These are phyloP conservation scores for Gossypium bickii DNA, from an alignment of 345 rosid species.

Conservation along the genomic window DNA sequence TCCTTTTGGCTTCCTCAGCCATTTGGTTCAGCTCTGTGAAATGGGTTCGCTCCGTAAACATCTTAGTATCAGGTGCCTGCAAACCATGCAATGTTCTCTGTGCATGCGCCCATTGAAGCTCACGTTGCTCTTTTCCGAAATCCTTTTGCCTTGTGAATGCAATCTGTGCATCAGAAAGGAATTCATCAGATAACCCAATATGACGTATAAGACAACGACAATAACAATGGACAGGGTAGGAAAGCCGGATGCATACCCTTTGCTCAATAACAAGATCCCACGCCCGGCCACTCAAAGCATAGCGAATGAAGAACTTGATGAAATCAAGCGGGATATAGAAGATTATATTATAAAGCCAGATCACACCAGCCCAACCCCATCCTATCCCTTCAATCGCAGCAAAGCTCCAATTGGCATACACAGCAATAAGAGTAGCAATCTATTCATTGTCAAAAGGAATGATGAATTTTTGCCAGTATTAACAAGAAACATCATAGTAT, in stretches of 20 bases:
- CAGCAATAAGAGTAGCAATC: conserved; percentile 96
- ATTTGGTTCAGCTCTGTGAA: conserved; percentile 86
- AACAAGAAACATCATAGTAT: background rate
- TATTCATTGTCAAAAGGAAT: conserved; percentile 27
- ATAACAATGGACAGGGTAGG: background rate
- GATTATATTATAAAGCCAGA: conserved; percentile 90
- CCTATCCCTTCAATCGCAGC: conserved; percentile 98
- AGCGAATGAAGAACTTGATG: conserved; percentile 87
- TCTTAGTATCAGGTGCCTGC: conserved; percentile 88
- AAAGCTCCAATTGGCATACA: conserved; percentile 90
- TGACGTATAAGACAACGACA: background rate
- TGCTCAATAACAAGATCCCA: conserved; percentile 99
- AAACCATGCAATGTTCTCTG: conserved; percentile 95
- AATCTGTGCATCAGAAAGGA: conserved; percentile 46
- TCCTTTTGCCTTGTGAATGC: conserved; percentile 97
- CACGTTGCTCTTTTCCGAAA: conserved; percentile 95
- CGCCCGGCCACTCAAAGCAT: conserved; percentile 91
- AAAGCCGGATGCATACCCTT: conserved; percentile 54
- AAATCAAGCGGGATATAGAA: conserved; percentile 87
- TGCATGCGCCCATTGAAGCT: conserved; percentile 99
- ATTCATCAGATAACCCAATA: conserved; percentile 11
- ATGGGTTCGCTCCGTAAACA: conserved; percentile 83
- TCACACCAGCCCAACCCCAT: conserved; percentile 99
- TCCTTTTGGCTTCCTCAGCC: conserved; percentile 97
- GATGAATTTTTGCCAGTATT: conserved; percentile 4